phyloP scores from a whole-genome alignment of 768 basidiomycete species.

The Paxillus rubicundulus region DNA sequence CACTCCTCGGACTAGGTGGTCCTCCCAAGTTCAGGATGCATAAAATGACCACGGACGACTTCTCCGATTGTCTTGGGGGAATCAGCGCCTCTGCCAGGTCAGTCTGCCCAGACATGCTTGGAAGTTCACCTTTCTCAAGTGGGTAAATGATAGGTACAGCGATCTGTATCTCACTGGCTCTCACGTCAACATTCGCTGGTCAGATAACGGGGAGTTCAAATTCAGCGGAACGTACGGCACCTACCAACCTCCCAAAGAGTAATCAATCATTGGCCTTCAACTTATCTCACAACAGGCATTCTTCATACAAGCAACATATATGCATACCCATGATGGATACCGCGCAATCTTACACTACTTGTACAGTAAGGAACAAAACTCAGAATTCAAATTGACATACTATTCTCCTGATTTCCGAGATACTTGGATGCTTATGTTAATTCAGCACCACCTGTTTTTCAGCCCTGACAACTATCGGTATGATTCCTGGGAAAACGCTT shows the following conservation, averaged over 20 bases:
- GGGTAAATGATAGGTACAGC: slow-evolving; percentile 34
- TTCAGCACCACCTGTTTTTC: slow-evolving; percentile 6
- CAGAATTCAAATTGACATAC: too few species aligned
- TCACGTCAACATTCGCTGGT: slow-evolving; percentile 46
- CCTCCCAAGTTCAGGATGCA: slow-evolving; percentile 51
- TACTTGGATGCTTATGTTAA: neutral
- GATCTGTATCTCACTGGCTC: slow-evolving; percentile 37
- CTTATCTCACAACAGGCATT: neutral
- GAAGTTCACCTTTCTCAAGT: neutral
- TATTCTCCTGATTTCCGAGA: neutral
- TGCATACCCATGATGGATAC: too few species aligned
- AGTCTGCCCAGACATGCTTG: neutral
- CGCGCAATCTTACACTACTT: too few species aligned
- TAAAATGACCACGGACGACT: slow-evolving; percentile 40
- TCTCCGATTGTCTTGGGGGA: slow-evolving; percentile 33
- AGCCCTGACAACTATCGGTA: slow-evolving; percentile 23
- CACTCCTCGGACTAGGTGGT: slow-evolving; percentile 39
- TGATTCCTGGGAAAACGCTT: slow-evolving; percentile 19
- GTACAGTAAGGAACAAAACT: too few species aligned
- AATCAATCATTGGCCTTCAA: neutral
- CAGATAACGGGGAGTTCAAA: slow-evolving; percentile 53
- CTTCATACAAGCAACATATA: too few species aligned
- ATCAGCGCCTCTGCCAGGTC: slow-evolving; percentile 39
- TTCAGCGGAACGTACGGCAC: slow-evolving; percentile 50
- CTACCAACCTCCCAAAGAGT: neutral